Base-by-base conservation (phyloP, 768 basidiomycete species). In the Suillus luteus region DNA sequence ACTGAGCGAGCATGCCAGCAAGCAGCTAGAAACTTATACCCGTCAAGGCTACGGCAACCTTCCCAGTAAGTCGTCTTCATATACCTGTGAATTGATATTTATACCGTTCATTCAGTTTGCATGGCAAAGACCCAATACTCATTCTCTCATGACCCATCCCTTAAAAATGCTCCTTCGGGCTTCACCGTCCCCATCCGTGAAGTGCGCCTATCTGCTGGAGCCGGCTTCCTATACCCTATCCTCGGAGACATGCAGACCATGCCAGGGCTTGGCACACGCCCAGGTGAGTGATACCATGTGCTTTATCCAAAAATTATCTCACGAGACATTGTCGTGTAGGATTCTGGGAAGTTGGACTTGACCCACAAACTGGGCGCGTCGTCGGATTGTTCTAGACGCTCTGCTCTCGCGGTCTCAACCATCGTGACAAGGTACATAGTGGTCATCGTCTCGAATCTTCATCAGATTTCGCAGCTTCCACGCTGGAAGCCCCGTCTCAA, bases 71-170 rank as follows among this genome's bases (percentile, higher is more conserved):
- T 77, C 35, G 35, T 58, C 11, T 55, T 19, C 49, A 4, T 19
- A 54, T 71, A 24, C 52, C 49, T 12, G 46, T 66, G 58, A 2
- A 61, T 44, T 43, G 14, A 27, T 55, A 24, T 54, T 55, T 35
- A 44, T 63, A 33, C 17, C 60, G 68, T 67, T 55, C 65, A 71
- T 57, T 61, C 68, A 90, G 95, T 96, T 74, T 96, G 94, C 79
- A 93, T 96, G 93, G 95, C 94, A 57, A 96, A 97, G 83, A 99
- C 96, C 6, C 96, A 97, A 66, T 94, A 98, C 70, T 97, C 95
- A 22, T 95, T 99, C 81, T 96, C 95, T 31, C 95, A 96, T 73
- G 91, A 99, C 71, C 90, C 95, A 8, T 88, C 88, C 68, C 83
- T 92, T 65, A 98, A 98, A 81, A 89, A 90, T 68, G 95, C 91